Evolutionary conservation across 2,329 filamentous ascomycete species (phyloP), one percentile per base, ranked within the genome.

Genomic region (Colletotrichum plurivorum): DNA sequence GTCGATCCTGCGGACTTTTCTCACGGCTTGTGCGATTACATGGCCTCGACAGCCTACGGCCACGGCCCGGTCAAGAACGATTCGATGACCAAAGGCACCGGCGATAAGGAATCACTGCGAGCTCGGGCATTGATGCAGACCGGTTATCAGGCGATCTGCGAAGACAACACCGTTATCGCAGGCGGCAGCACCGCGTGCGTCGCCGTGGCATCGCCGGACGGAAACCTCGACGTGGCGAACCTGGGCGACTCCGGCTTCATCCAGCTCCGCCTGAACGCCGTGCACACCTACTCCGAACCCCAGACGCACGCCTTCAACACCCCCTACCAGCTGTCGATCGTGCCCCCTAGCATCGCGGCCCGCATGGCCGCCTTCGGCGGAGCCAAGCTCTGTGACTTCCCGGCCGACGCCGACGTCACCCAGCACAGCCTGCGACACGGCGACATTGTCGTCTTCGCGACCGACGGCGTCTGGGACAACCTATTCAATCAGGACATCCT

Each of bases 221-320:
- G 96, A 13, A 87, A 83, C 36, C 84, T 98, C 53, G 93, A 97
- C 76, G 90, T 97, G 62, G 96, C 96, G 70, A 99, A 99, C 81
- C 86, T 99, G 41, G 96, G 96, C 72, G 96, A 99, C 82, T 98
- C 94, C 27, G 96, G 96, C 39, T 98, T 95, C 78, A 87, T 98
- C 64, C 92, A 97, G 71, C 85, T 98, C 69, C 90, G 94, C 15
- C 88, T 94, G 27, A 97, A 95, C 73, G 94, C 93, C 15, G 93
- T 99, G 39, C 92, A 96, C 78, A 89, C 92, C 64, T 92, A 90
- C 76, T 97, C 94, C 2, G 88, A 91, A 55, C 92, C 94, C 25
- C 96, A 99, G 81, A 98, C 94, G 0, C 96, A 99, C 79, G 94
- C 92, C 51, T 99, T 99, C 87, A 99, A 99, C 81, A 98, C 96